These are phyloP conservation scores for Neocallimastix lanati DNA, from an alignment of 192 early-diverging fungal genomes.

Conservation along the genomic window DNA sequence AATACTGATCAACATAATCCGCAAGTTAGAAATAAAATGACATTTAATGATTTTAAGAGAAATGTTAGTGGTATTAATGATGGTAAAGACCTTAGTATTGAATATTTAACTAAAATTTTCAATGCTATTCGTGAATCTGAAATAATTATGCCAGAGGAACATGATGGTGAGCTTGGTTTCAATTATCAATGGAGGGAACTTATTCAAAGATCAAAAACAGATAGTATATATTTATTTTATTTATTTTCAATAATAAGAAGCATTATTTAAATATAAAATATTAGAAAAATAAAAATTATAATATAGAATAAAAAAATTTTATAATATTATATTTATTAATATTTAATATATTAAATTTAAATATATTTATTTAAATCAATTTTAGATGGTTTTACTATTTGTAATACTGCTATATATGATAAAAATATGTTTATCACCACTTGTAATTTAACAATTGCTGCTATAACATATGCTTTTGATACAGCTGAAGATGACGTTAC, in stretches of 20 bases:
- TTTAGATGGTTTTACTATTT: slow-evolving; percentile 22
- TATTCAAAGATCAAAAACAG: slow-evolving; percentile 14
- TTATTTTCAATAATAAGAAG: too few species aligned
- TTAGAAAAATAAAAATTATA: too few species aligned
- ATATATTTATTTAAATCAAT: background rate
- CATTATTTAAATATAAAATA: too few species aligned
- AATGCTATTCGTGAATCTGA: slow-evolving; percentile 74
- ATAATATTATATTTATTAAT: too few species aligned
- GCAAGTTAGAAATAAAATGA: slow-evolving; percentile 76
- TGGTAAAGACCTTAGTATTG: slow-evolving; percentile 57
- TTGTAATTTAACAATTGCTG: slow-evolving; percentile 58
- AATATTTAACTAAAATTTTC: slow-evolving; percentile 65
- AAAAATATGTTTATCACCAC: slow-evolving; percentile 55
- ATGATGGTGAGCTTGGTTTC: slow-evolving; percentile 83
- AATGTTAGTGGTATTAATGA: slow-evolving; percentile 81
- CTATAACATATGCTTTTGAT: slow-evolving; percentile 68
- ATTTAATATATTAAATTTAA: too few species aligned
- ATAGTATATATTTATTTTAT: background rate
- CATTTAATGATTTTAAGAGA: slow-evolving; percentile 66
- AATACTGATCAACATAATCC: slow-evolving; percentile 98
- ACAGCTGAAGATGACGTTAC: slow-evolving; percentile 57
- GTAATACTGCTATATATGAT: slow-evolving; percentile 46
- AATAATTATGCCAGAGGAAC: slow-evolving; percentile 93
- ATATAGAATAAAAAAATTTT: too few species aligned
- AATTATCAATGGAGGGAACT: slow-evolving; percentile 84